Conservation (phyloP, 2,329 filamentous ascomycete genomes). For the Pseudocercospora vitis region DNA sequence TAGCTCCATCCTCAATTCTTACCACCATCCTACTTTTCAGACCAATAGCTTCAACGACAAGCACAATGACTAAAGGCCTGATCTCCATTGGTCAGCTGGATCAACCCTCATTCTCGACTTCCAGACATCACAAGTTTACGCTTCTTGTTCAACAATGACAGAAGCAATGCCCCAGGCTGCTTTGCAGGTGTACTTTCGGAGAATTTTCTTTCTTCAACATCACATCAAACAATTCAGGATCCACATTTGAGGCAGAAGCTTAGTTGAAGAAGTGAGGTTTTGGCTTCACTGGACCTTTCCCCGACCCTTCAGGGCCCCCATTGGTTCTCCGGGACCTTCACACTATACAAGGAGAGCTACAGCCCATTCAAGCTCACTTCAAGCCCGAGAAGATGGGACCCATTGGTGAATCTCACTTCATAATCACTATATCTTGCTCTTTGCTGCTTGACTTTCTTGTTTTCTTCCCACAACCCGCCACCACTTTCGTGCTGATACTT, state of each 20-base stretch:
- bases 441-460: not conserved
- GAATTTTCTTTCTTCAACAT: not conserved
- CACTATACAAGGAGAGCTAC: not conserved
- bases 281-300: not conserved
- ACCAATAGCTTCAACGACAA: too few species aligned
- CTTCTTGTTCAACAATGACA: too few species aligned
- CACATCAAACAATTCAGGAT: not conserved
- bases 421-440: constrained; percentile 2
- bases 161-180: not conserved
- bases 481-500: not conserved
- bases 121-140: too few species aligned
- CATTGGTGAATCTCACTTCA: constrained; percentile 8
- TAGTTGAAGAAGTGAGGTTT: constrained; percentile 2
- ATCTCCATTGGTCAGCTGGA: too few species aligned
- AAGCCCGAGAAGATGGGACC: not conserved
- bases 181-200: not conserved
- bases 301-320: not conserved
- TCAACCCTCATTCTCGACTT: too few species aligned
- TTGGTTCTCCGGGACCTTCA: constrained; percentile 7
- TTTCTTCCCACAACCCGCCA: not conserved
- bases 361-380: constrained; percentile 5
- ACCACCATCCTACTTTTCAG: too few species aligned
- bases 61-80: too few species aligned
- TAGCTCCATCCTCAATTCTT: too few species aligned
- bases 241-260: constrained; percentile 4